Conservation (phyloP, 2,329 filamentous ascomycete species). For the Dichotomopilus funicola region DNA sequence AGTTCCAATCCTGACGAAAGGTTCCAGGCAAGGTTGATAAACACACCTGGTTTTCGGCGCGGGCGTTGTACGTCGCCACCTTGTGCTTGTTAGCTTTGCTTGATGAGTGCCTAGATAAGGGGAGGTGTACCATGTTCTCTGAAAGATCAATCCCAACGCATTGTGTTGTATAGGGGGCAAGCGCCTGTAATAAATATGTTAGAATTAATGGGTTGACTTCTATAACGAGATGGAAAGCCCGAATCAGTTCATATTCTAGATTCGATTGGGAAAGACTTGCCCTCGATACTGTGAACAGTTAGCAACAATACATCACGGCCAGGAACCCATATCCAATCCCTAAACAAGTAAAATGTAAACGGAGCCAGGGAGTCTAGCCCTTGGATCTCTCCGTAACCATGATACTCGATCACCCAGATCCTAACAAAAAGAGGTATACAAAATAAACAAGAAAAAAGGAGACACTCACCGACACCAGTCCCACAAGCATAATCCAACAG, state of each 20-base stretch:
- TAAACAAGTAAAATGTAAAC: no score
- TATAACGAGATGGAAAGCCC: no score
- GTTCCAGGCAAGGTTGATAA: background rate
- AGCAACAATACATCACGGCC: background rate
- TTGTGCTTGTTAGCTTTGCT: background rate
- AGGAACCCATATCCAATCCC: background rate
- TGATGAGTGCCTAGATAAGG: background rate
- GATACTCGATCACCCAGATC: background rate
- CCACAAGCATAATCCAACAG: constrained; percentile 74
- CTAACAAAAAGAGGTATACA: background rate
- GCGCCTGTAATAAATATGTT: constrained; percentile 35
- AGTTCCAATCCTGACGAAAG: background rate
- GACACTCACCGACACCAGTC: constrained; percentile 22
- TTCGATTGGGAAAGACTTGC: background rate
- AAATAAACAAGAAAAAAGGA: background rate
- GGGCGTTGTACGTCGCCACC: constrained; percentile 56
- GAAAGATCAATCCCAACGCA: constrained; percentile 65
- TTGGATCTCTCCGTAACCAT: no score
- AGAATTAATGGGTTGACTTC: background rate
- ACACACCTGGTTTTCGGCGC: constrained; percentile 47
- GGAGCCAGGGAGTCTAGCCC: no score
- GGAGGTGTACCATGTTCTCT: constrained; percentile 50
- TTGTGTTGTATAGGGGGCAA: constrained; percentile 56
- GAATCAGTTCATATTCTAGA: no score
- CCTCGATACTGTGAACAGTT: background rate